A percentile compares a stretch with the other conserved stretches of the same genome.
phyloP scores from a whole-genome alignment of 257 asterid species.

The Capsicum chinense region DNA sequence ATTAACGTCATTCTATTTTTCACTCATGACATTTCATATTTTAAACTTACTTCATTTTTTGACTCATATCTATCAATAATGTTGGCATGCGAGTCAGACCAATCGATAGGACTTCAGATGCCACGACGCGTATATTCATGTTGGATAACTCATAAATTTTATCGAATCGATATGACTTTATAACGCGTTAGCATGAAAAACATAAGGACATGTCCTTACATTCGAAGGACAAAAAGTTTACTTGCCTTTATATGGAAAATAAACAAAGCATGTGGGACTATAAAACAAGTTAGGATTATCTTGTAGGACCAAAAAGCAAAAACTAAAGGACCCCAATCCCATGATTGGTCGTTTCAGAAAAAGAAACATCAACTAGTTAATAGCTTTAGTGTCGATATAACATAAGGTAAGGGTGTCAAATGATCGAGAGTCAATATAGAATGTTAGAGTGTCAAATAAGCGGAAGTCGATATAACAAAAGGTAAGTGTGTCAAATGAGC shows the following conservation, averaged over 20 bases:
- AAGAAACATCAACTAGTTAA: too few species aligned
- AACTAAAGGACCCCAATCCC: background rate
- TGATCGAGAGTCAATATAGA: background rate
- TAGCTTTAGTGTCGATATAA: too few species aligned
- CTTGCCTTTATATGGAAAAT: background rate
- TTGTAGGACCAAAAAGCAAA: background rate
- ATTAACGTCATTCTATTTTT: background rate
- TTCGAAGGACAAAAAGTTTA: background rate
- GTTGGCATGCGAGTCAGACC: too few species aligned
- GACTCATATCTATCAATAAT: too few species aligned
- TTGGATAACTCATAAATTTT: background rate
- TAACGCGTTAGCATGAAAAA: background rate
- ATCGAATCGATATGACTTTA: background rate
- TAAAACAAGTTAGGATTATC: too few species aligned
- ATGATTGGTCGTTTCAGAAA: too few species aligned
- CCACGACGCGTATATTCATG: background rate
- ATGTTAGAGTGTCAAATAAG: too few species aligned
- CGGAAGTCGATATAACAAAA: too few species aligned
- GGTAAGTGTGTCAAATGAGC: too few species aligned
- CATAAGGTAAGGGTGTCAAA: background rate
- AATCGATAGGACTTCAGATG: too few species aligned
- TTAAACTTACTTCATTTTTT: background rate
- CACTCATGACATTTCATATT: background rate
- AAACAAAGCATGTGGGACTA: background rate
- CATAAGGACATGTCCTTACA: background rate